A percentile compares a stretch with the other conserved stretches of the same genome.
These are phyloP conservation scores for Agaricus bisporus DNA, from an alignment of 768 basidiomycete species.

Conservation along the genomic window DNA sequence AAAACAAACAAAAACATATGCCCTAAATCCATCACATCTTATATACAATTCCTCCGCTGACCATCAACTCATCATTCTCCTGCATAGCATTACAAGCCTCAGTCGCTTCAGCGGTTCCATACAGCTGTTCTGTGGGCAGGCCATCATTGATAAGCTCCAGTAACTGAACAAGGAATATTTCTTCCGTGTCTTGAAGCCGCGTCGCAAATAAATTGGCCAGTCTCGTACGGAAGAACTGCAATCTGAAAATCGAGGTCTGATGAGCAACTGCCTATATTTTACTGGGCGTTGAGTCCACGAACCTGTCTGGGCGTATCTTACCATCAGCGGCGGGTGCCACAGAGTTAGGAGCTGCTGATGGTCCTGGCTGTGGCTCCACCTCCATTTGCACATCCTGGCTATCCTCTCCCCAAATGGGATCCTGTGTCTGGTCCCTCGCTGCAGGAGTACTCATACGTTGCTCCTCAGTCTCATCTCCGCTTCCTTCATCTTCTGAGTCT, in stretches of 20 bases:
- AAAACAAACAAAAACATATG: background rate
- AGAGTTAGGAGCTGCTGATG: conserved; percentile 25
- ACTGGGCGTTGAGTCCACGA: conserved; percentile 17
- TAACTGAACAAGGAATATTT: conserved; percentile 63
- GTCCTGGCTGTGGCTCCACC: conserved; percentile 28
- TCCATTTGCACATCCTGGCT: conserved; percentile 64
- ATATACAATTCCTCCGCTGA: conserved; percentile 83
- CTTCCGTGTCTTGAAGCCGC: conserved; percentile 69
- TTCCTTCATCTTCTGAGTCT: conserved; percentile 44
- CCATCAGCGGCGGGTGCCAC: conserved; percentile 26
- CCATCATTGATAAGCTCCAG: conserved; percentile 76
- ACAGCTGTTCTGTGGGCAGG: conserved; percentile 58
- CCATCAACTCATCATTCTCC: conserved; percentile 78
- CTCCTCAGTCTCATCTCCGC: conserved; percentile 28
- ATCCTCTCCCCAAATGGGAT: conserved; percentile 63
- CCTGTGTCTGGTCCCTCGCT: conserved; percentile 32
- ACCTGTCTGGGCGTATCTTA: conserved; percentile 55
- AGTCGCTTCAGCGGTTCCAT: conserved; percentile 78
- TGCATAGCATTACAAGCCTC: conserved; percentile 71
- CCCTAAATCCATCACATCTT: conserved; percentile 46
- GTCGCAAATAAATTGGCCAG: conserved; percentile 69
- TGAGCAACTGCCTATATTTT: conserved; percentile 8
- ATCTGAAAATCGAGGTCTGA: conserved; percentile 30
- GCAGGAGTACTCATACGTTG: conserved; percentile 43
- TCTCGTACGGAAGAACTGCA: conserved; percentile 74